These are phyloP conservation scores for Sclerotinia trifoliorum DNA, from an alignment of 2,329 filamentous ascomycete genomes.

Conservation along the genomic window DNA sequence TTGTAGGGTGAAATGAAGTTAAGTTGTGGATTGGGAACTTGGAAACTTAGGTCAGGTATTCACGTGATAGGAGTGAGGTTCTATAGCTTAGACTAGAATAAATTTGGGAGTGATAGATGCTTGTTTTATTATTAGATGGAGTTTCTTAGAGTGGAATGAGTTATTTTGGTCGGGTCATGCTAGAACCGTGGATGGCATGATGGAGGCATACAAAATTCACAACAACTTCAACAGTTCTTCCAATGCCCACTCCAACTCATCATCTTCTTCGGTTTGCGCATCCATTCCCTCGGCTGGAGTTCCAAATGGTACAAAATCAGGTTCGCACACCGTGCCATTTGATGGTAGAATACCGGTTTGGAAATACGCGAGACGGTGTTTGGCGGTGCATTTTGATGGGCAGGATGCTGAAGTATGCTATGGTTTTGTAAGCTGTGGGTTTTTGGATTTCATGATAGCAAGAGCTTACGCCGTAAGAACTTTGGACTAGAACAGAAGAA, in stretches of 20 bases:
- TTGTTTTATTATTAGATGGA: too few relatives aligned
- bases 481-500: background rate
- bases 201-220: background rate
- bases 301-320: background rate
- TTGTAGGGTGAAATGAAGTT: too few relatives aligned
- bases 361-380: background rate
- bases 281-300: background rate
- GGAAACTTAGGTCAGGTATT: too few relatives aligned
- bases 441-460: background rate
- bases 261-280: background rate
- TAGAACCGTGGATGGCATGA: too few relatives aligned
- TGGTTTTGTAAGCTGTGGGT: background rate
- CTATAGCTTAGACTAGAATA: too few relatives aligned
- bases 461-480: background rate
- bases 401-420: conserved; percentile 1
- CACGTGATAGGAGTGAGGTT: too few relatives aligned
- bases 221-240: conserved; percentile 1
- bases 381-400: conserved; percentile 2
- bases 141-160: too few relatives aligned
- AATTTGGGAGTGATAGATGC: too few relatives aligned
- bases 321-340: background rate
- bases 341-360: background rate
- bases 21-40: too few relatives aligned
- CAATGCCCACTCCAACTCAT: conserved; percentile 1
- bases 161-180: too few relatives aligned